These are phyloP conservation scores for Bremia lactucae DNA, from an alignment of 352 stramenopile species.

Conservation along the genomic window DNA sequence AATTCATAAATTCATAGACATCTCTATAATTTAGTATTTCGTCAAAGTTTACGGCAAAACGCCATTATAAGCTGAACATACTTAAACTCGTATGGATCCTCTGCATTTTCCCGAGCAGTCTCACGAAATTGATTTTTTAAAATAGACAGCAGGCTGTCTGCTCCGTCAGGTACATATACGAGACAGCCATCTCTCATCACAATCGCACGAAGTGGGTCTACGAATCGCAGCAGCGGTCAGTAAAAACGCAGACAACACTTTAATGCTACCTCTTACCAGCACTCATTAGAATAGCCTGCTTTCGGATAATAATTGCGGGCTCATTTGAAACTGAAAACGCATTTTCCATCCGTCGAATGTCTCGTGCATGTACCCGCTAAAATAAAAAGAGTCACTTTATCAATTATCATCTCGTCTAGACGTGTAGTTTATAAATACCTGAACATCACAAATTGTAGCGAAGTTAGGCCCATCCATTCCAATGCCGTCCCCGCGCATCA, in stretches of 20 bases:
- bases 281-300: slow-evolving; percentile 73
- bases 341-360: slow-evolving; percentile 67
- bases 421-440: slow-evolving; percentile 9
- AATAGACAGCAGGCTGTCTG: slow-evolving; percentile 47
- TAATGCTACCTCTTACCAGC: slow-evolving; percentile 22
- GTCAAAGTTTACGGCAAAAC: not conserved
- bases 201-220: slow-evolving; percentile 59
- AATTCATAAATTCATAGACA: not conserved
- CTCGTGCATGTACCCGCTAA: slow-evolving; percentile 58
- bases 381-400: not conserved
- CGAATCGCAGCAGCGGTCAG: slow-evolving; percentile 1
- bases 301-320: slow-evolving; percentile 60
- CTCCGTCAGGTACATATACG: slow-evolving; percentile 46
- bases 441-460: slow-evolving; percentile 30
- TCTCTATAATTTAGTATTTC: not conserved
- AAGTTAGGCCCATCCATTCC: slow-evolving; percentile 15
- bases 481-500: slow-evolving; percentile 13
- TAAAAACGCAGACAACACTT: not conserved
- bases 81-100: slow-evolving; percentile 65
- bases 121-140: slow-evolving; percentile 56
- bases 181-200: slow-evolving; percentile 60
- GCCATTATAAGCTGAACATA: slow-evolving; percentile 7
- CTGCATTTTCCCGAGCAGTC: slow-evolving; percentile 33
- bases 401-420: not conserved
- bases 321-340: slow-evolving; percentile 67